Evolutionary conservation across 805 yeast species (phyloP), one percentile per base, ranked within the genome.

Genomic region (Kuraishia molischiana): DNA sequence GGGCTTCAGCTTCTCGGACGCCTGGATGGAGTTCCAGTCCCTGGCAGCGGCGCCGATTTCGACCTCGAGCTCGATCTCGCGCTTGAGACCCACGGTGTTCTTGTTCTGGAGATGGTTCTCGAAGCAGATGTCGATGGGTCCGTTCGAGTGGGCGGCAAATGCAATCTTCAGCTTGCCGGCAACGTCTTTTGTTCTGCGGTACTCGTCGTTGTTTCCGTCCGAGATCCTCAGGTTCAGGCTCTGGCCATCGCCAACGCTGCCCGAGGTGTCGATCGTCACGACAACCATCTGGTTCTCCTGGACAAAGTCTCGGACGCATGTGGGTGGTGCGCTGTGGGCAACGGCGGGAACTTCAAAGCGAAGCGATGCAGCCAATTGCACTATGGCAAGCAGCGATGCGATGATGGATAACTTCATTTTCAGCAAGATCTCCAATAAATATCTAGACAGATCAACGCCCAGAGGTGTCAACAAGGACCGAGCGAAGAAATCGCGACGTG

Each of bases 41-140:
- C 97, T 81, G 31, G 97, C 98, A 51, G 87, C 85, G 37, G 97
- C 85, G 32, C 98, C 98, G 44, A 87, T 79, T 60, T 92, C 97
- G 42, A 92, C 80, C 46, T 89, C 97, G 52, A 92, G 67, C 53
- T 87, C 96, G 49, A 92, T 66, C 38, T 80, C 80, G 59, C 97
- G 79, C 42, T 64, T 58, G 47, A 72, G 51, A 49, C 92, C 66
- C 42, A 64, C 58, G 47, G 71, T 50, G 22, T 66, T 56, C 34
- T 67, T 64, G 20, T 71, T 70, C 39, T 61, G 58, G 33, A 61
- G 56, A 36, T 66, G 57, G 59, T 92, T 90, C 42, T 79, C 82
- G 62, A 92, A 83, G 61, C 98, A 92, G 39, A 92, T 75, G 61
- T 92, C 98, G 56, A 92, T 78, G 2, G 95, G 84, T 32, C 90